Evolutionary conservation across 495 filamentous ascomycete species (phyloP), one percentile per base, ranked within the genome.

Genomic region (Penicillium waksmanii): DNA sequence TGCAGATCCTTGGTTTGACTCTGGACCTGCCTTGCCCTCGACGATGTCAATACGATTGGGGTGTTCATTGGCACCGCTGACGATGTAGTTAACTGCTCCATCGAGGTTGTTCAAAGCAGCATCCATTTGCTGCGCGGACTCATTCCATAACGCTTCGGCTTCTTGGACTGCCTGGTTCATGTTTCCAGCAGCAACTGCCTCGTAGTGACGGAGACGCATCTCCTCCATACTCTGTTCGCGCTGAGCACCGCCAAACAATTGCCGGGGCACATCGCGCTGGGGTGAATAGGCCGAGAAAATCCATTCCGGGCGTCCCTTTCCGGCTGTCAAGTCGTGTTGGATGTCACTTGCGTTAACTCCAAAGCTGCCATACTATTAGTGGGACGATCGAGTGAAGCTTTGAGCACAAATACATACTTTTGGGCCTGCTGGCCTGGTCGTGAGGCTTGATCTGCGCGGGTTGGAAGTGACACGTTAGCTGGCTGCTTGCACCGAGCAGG

Each of bases 151-250:
- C 5, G 58, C 70, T 21, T 82, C 75, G 48, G 90, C 85, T 63
- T 93, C 85, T 64, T 86, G 81, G 13, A 92, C 78, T 10, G 89
- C 89, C 56, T 81, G 78, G 58, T 87, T 75, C 40, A 80, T 71
- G 61, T 89, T 91, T 5, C 87, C 88, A 15, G 83, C 57, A 17
- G 82, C 79, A 34, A 73, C 65, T 8, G 79, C 78, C 53, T 84
- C 71, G 65, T 92, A 85, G 75, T 89, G 88, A 19, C 84, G 81
- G 13, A 93, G 51, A 53, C 91, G 82, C 51, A 93, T 78, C 67
- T 97, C 93, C 71, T 97, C 92, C 36, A 87, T 86, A 65, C 91
- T 94, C 63, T 91, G 86, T 71, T 97, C 93, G 19, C 90, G 79
- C n/a, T 82, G 78, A 44, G 81, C 80, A 6, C 91, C 91, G 18